Conservation (phyloP, 441 rosid genomes). For the Euphorbia celastroides region DNA sequence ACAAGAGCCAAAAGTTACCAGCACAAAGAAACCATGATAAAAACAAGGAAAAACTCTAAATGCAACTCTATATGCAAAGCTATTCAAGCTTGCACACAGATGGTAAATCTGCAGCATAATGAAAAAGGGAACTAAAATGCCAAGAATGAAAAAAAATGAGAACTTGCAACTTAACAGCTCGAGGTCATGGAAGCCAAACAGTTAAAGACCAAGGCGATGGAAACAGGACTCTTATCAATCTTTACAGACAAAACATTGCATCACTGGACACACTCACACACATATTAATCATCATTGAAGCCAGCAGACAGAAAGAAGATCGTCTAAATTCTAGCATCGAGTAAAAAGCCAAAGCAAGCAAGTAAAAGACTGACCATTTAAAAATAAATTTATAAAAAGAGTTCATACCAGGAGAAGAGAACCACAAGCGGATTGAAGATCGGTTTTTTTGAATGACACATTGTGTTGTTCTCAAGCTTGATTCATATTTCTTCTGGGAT, state of each 20-base stretch:
- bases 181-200: neutral
- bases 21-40: neutral
- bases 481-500: constrained; percentile 64
- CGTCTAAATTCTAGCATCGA: neutral
- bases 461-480: constrained; percentile 40
- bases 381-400: neutral
- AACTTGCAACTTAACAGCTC: neutral
- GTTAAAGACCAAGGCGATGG: neutral
- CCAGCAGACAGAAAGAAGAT: neutral
- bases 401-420: constrained; percentile 62
- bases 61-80: neutral
- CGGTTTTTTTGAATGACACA: constrained; percentile 54
- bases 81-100: neutral
- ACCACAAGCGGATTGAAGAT: constrained; percentile 58
- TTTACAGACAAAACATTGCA: neutral
- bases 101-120: neutral
- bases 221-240: neutral
- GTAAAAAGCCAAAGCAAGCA: neutral
- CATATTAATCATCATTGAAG: neutral
- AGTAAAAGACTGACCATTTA: neutral
- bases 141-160: neutral
- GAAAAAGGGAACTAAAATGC: neutral
- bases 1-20: neutral
- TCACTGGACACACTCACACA: neutral
- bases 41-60: neutral